Conservation (phyloP, 179 eudicot species). For the Silene noctiflora region DNA sequence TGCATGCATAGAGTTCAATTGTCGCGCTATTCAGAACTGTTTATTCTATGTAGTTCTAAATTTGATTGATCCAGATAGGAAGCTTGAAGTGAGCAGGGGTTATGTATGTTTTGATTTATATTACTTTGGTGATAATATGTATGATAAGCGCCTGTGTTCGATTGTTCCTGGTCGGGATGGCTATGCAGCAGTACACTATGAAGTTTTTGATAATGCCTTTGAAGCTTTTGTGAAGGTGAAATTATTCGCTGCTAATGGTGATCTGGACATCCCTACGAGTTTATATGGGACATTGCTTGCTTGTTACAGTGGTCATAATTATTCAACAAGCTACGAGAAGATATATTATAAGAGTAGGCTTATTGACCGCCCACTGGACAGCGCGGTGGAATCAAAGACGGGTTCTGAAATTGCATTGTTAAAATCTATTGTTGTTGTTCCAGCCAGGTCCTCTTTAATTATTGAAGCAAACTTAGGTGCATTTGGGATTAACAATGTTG, state of each 20-base stretch:
- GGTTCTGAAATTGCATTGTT: neutral
- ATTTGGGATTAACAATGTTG: neutral
- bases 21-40: neutral
- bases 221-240: neutral
- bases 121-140: neutral
- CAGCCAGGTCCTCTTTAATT: neutral
- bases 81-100: neutral
- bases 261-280: neutral
- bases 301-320: neutral
- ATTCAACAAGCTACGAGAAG: constrained; percentile 7
- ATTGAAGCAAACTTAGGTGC: constrained; percentile 5
- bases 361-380: neutral
- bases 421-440: constrained; percentile 8
- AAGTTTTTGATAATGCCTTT: neutral
- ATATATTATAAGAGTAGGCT: constrained; percentile 7
- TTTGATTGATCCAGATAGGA: neutral
- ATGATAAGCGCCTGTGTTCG: neutral
- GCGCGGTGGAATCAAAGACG: neutral
- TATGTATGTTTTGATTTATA: neutral
- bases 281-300: neutral
- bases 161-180: constrained; percentile 18
- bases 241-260: neutral
- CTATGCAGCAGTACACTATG: constrained; percentile 15
- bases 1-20: neutral
- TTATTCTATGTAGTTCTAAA: neutral